Evolutionary conservation across 129 eudicot species (phyloP), one percentile per base, ranked within the genome.

Genomic region (Lactuca saligna): DNA sequence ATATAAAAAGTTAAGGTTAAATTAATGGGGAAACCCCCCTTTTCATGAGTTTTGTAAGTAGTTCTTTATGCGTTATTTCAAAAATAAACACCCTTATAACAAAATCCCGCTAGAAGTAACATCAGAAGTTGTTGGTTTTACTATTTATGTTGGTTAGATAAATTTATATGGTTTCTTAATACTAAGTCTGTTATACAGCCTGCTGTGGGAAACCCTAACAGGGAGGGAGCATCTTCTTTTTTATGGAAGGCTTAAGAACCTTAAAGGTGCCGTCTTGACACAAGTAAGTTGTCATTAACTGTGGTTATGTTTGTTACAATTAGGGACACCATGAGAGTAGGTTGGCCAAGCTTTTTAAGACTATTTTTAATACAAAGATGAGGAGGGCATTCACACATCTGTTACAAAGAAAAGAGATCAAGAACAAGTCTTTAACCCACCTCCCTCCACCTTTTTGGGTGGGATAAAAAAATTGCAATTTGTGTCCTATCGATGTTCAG

Each of bases 201-300:
- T 93, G 53, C 92, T 93, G 34, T 93, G 98, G 98, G 96, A 85
- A 65, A 86, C 84, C 57, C 85, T 89, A 62, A 86, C 98, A 31
- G 97, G 88, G 71, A 85, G 90, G 80, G 98, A 93, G 66, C 98
- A 93, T 73, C 91, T 93, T 56, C 87, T 86, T 9, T 93, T 93
- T 65, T 93, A 93, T 78, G 98, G 98, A 81, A 78, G 98, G 69
- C 95, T 93, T 29, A 93, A 93, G 83, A 89, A 93, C 75, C 96
- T 93, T 63, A 85, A 79, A 77, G 97, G 98, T 20, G 68, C 83
- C 59, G 65, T 80, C 69, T 71, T 93, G 61, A 76, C 74, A 48
- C 86, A 87, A 73, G 98, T 93, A 81, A 79, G 86, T 54, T 64
- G 29, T 10, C 58, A 63, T 51, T 56, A 70, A 50, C 51, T 54